Evolutionary conservation across 2,329 filamentous ascomycete genomes (phyloP), one percentile per base, ranked within the genome.

Genomic region (Nothophoma quercina): DNA sequence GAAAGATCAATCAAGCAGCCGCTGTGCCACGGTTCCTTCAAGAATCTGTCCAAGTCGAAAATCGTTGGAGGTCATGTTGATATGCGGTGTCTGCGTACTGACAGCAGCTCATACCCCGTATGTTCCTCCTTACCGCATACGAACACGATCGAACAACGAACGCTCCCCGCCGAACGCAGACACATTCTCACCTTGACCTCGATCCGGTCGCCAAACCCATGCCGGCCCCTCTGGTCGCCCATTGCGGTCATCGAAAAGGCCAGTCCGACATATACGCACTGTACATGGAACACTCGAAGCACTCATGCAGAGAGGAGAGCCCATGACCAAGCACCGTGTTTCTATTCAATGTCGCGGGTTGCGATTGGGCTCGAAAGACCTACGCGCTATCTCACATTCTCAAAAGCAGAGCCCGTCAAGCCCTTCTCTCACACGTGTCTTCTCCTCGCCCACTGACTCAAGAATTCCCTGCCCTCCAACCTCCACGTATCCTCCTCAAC

Each of bases 401-500:
- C n/a, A n/a, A n/a, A n/a, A n/a, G n/a, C n/a, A n/a, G n/a, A n/a
- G n/a, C n/a, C n/a, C n/a, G n/a, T n/a, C n/a, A n/a, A n/a, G 8
- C 2, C 7, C 10, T 10, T 26, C n/a, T 3, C 15, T 58, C 42
- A 73, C n/a, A 75, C 71, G 63, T 75, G 72, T 29, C 71, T 70
- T 51, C 70, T 63, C 55, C 72, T 66, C 22, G 72, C 72, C 72
- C 72, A 75, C 52, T 70, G 46, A 1, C 36, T 68, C 45, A 75
- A 34, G 51, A 64, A 72, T 55, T 73, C 71, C 32, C 80, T 79
- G 7, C 78, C 78, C 29, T 69, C 74, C 30, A 72, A 44, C 55
- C 79, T 72, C 44, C 62, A 81, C 26, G 75, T 78, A 66, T 81
- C 79, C 44, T 70, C 59, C 58, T 75, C 72, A 0, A 73, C 69